Base-by-base conservation (phyloP, 768 basidiomycete genomes). In the Artomyces pyxidatus region DNA sequence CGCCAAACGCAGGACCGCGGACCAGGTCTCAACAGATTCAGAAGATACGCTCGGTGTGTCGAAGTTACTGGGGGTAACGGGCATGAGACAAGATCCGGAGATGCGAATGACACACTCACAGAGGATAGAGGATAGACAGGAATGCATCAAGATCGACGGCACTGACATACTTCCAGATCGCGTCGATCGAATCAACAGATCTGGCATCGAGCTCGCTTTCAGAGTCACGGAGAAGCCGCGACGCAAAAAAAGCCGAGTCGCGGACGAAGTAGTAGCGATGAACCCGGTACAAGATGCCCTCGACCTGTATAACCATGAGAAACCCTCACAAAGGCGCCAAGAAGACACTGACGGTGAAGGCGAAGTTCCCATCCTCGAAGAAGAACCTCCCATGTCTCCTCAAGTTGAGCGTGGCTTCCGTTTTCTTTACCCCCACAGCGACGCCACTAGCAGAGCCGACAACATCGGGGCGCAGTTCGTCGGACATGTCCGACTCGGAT, bases 1-100 rank as follows among this genome's bases (percentile, higher is more conserved):
- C 3, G 61, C 56, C 23, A 60, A 37, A 25, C 58, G 38, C 27
- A 64, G 53, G 21, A 63, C 56, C 4, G 63, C 58, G 7, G 52
- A 52, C 58, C 63, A 63, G 23, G 56, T 38, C 29, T 58, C 54
- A 14, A 43, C n/a, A n/a, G n/a, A n/a, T n/a, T n/a, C 54, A 16
- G 53, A 58, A 2, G 50, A 51, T 23, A 51, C 45, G 6, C 28
- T 14, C 4, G 11, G n/a, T 3, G 21, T 17, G 5, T 44, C 53
- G 17, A 54, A 51, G 19, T 43, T n/a, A 11, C 53, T 54, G 29
- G 6, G 10, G 1, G 12, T 6, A 22, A 23, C 10, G 19, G 32
- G 6, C 10, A 17, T 23, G 11, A 27, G n/a, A 3, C n/a, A 10
- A 11, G 32, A 10, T 10, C 32, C 32, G 10, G 32, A 10, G 32